phyloP scores from a whole-genome alignment of 2,329 filamentous ascomycete genomes.

The Paraphoma sp. region DNA sequence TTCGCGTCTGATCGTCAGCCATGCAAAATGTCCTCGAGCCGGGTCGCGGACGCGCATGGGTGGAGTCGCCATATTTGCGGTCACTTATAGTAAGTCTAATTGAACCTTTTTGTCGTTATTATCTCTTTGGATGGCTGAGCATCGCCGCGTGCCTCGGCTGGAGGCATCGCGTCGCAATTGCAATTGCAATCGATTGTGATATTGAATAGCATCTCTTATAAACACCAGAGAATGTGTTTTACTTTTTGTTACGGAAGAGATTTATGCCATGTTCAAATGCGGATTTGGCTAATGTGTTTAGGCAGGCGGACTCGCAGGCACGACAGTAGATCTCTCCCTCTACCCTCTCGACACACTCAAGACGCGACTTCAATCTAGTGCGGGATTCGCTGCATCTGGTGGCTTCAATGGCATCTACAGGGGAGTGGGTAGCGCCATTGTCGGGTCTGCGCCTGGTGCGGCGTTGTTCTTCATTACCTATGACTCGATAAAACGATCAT shows the following conservation, averaged over 20 bases:
- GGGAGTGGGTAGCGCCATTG: constrained; percentile 85
- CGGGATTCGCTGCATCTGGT: constrained; percentile 79
- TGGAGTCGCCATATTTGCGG: constrained; percentile 57
- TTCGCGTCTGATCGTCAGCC: constrained; percentile 12
- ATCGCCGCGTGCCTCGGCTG: neutral
- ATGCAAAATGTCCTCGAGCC: constrained; percentile 43
- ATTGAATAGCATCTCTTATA: no score
- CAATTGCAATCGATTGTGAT: no score
- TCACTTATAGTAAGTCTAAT: constrained; percentile 52
- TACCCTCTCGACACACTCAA: constrained; percentile 99
- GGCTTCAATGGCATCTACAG: constrained; percentile 93
- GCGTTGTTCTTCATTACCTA: constrained; percentile 98
- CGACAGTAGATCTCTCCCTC: constrained; percentile 94
- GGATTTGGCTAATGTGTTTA: constrained; percentile 34
- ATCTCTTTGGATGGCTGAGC: neutral
- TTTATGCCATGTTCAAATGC: no score
- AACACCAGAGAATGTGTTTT: no score
- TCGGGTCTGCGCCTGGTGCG: constrained; percentile 91
- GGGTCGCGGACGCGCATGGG: constrained; percentile 36
- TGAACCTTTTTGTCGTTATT: neutral
- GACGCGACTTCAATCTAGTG: constrained; percentile 87
- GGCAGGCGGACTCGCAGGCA: constrained; percentile 90
- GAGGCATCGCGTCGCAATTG: neutral
- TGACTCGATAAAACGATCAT: constrained; percentile 68
- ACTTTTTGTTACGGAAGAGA: no score